Conservation (phyloP, 257 asterid genomes). For the Cordia subcordata region DNA sequence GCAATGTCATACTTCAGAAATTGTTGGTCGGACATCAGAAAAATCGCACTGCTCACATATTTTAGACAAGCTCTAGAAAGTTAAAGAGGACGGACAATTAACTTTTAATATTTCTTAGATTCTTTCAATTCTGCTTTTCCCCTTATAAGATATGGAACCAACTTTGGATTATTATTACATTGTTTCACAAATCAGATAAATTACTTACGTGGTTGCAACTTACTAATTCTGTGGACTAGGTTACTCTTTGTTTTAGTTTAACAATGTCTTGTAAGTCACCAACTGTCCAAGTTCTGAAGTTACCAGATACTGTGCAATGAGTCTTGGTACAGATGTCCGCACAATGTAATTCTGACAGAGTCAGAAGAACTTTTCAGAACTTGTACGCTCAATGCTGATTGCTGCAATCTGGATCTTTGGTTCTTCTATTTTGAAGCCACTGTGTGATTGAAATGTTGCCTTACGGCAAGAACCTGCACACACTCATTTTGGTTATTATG, state of each 20-base stretch:
- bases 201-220: neutral
- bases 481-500: constrained; percentile 69
- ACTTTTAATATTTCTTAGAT: neutral
- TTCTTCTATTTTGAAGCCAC: constrained; percentile 75
- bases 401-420: constrained; percentile 65
- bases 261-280: constrained; percentile 50
- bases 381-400: constrained; percentile 59
- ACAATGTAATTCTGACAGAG: constrained; percentile 47
- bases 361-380: constrained; percentile 64
- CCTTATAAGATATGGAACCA: neutral
- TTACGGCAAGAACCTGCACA: constrained; percentile 83
- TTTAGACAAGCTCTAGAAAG: too few species aligned
- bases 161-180: neutral
- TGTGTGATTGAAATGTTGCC: constrained; percentile 60
- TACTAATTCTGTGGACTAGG: neutral
- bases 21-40: too few species aligned
- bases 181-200: neutral
- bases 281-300: constrained; percentile 75
- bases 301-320: constrained; percentile 67
- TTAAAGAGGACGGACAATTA: too few species aligned
- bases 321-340: constrained; percentile 62
- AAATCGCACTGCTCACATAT: too few species aligned
- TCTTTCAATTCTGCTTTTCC: neutral
- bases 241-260: constrained; percentile 28
- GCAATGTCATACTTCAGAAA: too few species aligned